Conservation (phyloP, 805 yeast species). For the Isabelozyma gotoi region DNA sequence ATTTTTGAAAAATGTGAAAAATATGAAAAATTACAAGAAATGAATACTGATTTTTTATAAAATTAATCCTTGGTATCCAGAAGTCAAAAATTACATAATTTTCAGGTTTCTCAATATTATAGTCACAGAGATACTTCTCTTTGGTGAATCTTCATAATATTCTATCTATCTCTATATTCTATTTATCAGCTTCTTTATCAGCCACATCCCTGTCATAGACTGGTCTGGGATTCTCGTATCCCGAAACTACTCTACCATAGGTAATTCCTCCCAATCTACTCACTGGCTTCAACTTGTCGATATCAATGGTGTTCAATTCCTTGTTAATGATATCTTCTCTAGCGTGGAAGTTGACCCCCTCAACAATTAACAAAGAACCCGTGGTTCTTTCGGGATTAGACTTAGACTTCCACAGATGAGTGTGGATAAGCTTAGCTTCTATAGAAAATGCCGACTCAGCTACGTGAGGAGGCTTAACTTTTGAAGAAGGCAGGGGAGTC, state of each 20-base stretch:
- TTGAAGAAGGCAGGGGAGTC: conserved; percentile 42
- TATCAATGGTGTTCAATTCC: conserved; percentile 39
- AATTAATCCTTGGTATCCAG: too few relatives aligned
- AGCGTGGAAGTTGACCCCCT: conserved; percentile 57
- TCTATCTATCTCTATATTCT: background rate
- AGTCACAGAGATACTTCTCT: too few relatives aligned
- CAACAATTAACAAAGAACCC: conserved; percentile 46
- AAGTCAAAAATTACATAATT: too few relatives aligned
- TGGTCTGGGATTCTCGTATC: conserved; percentile 49
- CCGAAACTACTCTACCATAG: conserved; percentile 45
- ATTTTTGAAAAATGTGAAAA: too few relatives aligned
- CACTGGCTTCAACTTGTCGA: conserved; percentile 51
- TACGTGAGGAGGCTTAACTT: conserved; percentile 56
- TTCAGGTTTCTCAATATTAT: too few relatives aligned
- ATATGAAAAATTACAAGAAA: too few relatives aligned
- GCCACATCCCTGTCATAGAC: conserved; percentile 17
- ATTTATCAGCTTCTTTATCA: background rate
- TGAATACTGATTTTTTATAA: too few relatives aligned
- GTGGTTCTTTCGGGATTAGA: conserved; percentile 29
- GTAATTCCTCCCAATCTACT: conserved; percentile 50
- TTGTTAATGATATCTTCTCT: conserved; percentile 53
- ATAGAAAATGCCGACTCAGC: conserved; percentile 61
- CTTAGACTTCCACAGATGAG: conserved; percentile 46
- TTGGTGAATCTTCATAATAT: too few relatives aligned
- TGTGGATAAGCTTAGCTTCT: conserved; percentile 50